Conservation (phyloP, 2,329 filamentous ascomycete genomes). For the Teratosphaeria pseudoeucalypti region DNA sequence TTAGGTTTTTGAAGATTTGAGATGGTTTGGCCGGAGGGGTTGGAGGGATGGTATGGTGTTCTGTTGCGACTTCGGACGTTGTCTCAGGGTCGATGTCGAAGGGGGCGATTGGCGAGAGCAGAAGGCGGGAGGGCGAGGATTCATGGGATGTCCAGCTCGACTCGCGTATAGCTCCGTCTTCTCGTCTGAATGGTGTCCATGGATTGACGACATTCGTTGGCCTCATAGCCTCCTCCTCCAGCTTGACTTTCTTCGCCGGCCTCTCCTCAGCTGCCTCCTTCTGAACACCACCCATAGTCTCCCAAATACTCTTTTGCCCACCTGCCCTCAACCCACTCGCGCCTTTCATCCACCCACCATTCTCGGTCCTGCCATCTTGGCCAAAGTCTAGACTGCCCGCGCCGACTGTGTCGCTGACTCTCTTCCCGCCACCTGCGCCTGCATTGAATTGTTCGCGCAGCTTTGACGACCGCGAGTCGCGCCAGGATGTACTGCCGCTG, state of each 20-base stretch:
- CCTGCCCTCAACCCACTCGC: conserved; percentile 38
- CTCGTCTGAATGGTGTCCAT: conserved; percentile 20
- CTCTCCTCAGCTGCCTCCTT: conserved; percentile 11
- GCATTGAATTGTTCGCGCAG: conserved; percentile 57
- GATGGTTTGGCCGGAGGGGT: conserved; percentile 2
- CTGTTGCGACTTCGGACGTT: background rate
- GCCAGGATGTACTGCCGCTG: conserved; percentile 57
- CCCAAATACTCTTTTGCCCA: conserved; percentile 34
- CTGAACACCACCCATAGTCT: conserved; percentile 17
- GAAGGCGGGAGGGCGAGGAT: conserved; percentile 20
- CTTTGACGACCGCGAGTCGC: conserved; percentile 58
- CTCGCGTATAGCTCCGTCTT: conserved; percentile 20
- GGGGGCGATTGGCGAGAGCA: conserved; percentile 9
- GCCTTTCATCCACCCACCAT: conserved; percentile 41
- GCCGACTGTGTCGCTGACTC: conserved; percentile 56
- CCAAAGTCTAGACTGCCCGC: conserved; percentile 49
- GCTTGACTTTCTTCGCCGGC: conserved; percentile 9
- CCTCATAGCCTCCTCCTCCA: conserved; percentile 10
- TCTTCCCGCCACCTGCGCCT: conserved; percentile 44
- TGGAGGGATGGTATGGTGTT: background rate
- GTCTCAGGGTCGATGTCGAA: conserved; percentile 7
- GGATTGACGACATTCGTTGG: conserved; percentile 20
- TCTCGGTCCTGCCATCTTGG: conserved; percentile 40
- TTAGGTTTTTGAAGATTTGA: conserved; percentile 49
- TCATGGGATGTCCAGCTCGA: conserved; percentile 25